A percentile compares a stretch with the other conserved stretches of the same genome.
Evolutionary conservation across 768 basidiomycete genomes (phyloP).

Genomic region (Boletus rubescentipes): DNA sequence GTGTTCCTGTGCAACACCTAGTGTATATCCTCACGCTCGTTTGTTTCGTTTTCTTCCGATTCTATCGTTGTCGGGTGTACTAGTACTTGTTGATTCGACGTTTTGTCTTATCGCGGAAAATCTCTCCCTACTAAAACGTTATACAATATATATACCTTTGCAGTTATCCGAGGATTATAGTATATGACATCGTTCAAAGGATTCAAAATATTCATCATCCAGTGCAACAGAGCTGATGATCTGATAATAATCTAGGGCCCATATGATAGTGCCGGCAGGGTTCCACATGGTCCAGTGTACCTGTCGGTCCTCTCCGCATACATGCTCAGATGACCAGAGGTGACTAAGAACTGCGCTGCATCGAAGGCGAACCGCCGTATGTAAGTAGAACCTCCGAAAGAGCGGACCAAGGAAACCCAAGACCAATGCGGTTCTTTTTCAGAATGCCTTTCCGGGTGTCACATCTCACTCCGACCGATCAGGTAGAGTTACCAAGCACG

Average conservation of each 20-base stretch:
- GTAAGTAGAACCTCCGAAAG: background rate
- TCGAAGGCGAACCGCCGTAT: background rate
- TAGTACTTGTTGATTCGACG: background rate
- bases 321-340: background rate
- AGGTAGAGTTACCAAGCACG: too few species aligned
- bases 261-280: background rate
- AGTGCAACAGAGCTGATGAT: too few species aligned
- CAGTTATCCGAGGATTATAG: background rate
- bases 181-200: background rate
- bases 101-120: background rate
- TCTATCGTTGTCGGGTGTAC: background rate
- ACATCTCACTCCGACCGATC: background rate
- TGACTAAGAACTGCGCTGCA: background rate
- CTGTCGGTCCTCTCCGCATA: background rate
- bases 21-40: background rate
- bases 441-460: too few species aligned
- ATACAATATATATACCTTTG: too few species aligned
- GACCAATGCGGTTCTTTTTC: background rate
- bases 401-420: too few species aligned
- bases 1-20: background rate
- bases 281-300: background rate
- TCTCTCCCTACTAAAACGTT: too few species aligned
- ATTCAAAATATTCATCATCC: too few species aligned
- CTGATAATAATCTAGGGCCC: background rate
- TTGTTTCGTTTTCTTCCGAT: background rate